These are phyloP conservation scores for Dillenia turbinata DNA, from an alignment of 164 flowering plant genomes.

Conservation along the genomic window DNA sequence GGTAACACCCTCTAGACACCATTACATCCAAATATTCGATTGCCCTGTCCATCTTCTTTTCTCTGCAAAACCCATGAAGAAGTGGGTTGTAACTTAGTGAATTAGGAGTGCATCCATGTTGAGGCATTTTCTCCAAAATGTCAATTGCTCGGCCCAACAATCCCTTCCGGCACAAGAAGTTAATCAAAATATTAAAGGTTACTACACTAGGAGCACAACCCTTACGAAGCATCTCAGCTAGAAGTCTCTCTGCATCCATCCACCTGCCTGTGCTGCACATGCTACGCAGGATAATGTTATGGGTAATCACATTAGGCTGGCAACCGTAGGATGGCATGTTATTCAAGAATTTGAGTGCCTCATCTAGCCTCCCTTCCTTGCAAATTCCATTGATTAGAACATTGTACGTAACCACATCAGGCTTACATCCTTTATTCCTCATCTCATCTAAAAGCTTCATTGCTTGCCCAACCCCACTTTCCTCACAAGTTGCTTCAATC, in stretches of 20 bases:
- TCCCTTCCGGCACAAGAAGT: constrained; percentile 73
- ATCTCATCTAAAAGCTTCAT: constrained; percentile 92
- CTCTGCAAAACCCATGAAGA: constrained; percentile 85
- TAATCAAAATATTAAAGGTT: constrained; percentile 83
- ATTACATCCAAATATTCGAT: constrained; percentile 71
- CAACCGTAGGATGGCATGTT: constrained; percentile 64
- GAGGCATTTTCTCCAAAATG: constrained; percentile 79
- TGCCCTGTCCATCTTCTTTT: constrained; percentile 86
- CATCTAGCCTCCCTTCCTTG: constrained; percentile 81
- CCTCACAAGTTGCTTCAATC: constrained; percentile 87
- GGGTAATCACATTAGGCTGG: constrained; percentile 82
- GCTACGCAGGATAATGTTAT: constrained; percentile 76
- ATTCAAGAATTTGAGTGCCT: constrained; percentile 69
- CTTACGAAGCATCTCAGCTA: constrained; percentile 67
- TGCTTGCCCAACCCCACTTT: constrained; percentile 75
- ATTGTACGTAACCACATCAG: constrained; percentile 84
- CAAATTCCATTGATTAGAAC: constrained; percentile 87
- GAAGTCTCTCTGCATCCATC: constrained; percentile 82
- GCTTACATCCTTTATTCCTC: constrained; percentile 78
- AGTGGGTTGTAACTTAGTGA: constrained; percentile 82
- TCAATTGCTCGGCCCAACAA: constrained; percentile 73
- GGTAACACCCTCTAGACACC: constrained; percentile 82
- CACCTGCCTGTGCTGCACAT: constrained; percentile 85
- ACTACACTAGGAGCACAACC: constrained; percentile 85
- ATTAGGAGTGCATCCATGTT: constrained; percentile 79